These are phyloP conservation scores for Syzygium oleosum DNA, from an alignment of 345 rosid genomes.

Conservation along the genomic window DNA sequence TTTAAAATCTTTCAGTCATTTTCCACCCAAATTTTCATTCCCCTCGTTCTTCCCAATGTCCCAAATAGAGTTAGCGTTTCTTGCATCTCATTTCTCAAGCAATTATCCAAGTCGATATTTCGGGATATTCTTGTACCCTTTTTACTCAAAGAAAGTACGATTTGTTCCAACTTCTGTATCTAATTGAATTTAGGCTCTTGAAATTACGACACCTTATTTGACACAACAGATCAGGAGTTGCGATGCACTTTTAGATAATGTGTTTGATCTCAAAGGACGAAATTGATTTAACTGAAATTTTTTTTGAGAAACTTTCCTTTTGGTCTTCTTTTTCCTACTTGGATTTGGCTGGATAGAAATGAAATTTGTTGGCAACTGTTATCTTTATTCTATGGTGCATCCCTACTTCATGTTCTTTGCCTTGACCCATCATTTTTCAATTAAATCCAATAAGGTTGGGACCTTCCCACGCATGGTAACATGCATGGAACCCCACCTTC, in stretches of 20 bases:
- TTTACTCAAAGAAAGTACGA: background rate
- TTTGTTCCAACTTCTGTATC: fast-evolving
- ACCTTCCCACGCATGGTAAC: background rate
- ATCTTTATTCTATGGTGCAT: background rate
- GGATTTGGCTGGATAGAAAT: background rate
- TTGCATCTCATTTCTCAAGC: background rate
- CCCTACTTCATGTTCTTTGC: background rate
- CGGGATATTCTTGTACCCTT: background rate
- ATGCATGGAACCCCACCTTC: conserved; percentile 4
- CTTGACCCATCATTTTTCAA: background rate
- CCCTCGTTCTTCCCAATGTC: background rate
- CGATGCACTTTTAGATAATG: background rate
- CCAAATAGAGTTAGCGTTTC: background rate
- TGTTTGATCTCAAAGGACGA: background rate
- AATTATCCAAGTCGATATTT: background rate
- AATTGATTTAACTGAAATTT: background rate
- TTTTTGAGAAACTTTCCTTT: background rate
- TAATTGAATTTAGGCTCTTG: background rate
- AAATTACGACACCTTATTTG: background rate
- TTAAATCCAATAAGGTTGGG: background rate
- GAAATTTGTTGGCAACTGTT: background rate
- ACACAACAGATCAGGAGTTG: background rate
- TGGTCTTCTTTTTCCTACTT: background rate
- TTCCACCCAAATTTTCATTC: background rate
- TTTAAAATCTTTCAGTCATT: background rate